Evolutionary conservation across 1,139 yeast genomes (phyloP), one percentile per base, ranked within the genome.

Genomic region (Nakaseomyces delphensis): DNA sequence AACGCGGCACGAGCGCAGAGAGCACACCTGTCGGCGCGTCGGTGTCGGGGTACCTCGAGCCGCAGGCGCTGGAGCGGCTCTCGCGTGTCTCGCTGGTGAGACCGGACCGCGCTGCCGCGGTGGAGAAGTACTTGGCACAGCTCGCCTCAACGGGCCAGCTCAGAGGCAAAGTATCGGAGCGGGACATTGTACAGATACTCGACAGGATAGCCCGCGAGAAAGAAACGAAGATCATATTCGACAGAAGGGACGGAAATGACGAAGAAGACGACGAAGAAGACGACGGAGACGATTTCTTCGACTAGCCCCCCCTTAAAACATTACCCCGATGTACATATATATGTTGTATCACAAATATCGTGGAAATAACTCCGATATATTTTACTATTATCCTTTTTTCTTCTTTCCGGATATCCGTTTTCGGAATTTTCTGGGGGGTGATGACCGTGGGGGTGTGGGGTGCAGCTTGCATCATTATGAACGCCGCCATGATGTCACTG

Each of bases 71-170:
- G 42, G 97, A 91, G 61, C 72, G 98, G 49, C 71, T 91, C 43
- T 77, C 91, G 28, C 71, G 98, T 46, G 95, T 91, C 24, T 71
- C 89, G 36, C 76, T 91, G 57, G 98, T 91, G 35, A 75, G 91
- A 56, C 93, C 94, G 2, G 97, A 91, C 45, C 71, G 97, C 43
- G 97, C 95, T 1, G 74, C 76, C 40, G 84, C 85, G 4, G 96
- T 89, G n/a, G 97, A 91, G 58, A 79, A 81, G 49, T 77, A 89
- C 56, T 66, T 91, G 39, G 64, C 83, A 28, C 76, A 79, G 52
- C 65, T 89, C 62, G 84, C 81, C n/a, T 76, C 79, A 43, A 71
- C 82, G 55, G 97, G 97, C 1, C 85, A 83, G 47, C 68, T 89
- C 37, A 71, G 77, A 43, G 73, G 78, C 47, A 84, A 85, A 59